A percentile compares a stretch with the other conserved stretches of the same genome.
Conservation (phyloP, 2,329 filamentous ascomycete species). For the Fusarium nelsonii region DNA sequence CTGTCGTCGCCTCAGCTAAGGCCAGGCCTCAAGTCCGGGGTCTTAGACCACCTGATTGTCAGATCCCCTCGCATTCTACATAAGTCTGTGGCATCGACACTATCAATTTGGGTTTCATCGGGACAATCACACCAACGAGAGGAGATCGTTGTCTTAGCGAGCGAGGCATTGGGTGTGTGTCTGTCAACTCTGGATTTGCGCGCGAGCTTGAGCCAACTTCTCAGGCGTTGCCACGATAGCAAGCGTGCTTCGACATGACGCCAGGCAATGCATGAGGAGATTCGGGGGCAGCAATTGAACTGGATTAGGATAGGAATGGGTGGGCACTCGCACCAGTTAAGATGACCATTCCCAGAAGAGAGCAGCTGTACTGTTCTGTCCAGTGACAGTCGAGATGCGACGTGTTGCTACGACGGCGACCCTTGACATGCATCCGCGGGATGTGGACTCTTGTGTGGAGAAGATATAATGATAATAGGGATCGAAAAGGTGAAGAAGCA, state of each 20-base stretch:
- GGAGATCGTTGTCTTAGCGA: slow-evolving; percentile 22
- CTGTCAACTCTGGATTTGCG: slow-evolving; percentile 34
- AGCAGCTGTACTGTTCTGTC: slow-evolving; percentile 23
- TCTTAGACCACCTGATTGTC: slow-evolving; percentile 45
- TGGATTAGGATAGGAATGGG: slow-evolving; percentile 44
- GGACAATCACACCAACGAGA: slow-evolving; percentile 34
- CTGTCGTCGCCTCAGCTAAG: slow-evolving; percentile 40
- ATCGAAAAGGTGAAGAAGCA: slow-evolving; percentile 30
- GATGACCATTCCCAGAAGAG: slow-evolving; percentile 27
- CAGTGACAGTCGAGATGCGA: slow-evolving; percentile 44
- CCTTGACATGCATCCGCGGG: slow-evolving; percentile 43
- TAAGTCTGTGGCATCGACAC: slow-evolving; percentile 28
- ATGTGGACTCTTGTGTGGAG: slow-evolving; percentile 44
- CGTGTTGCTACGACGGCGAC: slow-evolving; percentile 45
- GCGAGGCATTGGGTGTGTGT: slow-evolving; percentile 38
- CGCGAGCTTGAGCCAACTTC: slow-evolving; percentile 43
- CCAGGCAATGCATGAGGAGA: slow-evolving; percentile 44
- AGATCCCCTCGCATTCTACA: slow-evolving; percentile 40
- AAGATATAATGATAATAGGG: slow-evolving; percentile 40
- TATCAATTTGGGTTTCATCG: slow-evolving; percentile 35
- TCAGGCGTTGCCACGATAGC: slow-evolving; percentile 57
- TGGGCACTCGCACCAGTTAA: slow-evolving; percentile 49
- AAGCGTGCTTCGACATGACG: slow-evolving; percentile 50
- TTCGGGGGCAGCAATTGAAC: slow-evolving; percentile 40
- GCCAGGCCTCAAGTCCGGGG: slow-evolving; percentile 38